Base-by-base conservation (phyloP, 2,329 filamentous ascomycete species). In the Talaromyces albobiverticillius region DNA sequence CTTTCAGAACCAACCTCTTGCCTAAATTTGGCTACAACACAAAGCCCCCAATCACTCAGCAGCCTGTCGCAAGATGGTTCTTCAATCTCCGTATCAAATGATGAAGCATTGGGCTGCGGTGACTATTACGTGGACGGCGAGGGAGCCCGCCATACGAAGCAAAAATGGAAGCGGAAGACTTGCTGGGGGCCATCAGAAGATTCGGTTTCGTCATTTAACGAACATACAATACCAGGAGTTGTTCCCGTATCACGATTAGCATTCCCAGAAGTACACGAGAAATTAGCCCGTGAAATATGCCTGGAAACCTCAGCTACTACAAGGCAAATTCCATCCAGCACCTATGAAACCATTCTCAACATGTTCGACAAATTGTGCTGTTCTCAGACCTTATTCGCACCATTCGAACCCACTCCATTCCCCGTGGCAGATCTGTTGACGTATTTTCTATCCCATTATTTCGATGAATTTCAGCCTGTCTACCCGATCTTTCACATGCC, bases 401-500 rank as follows among this genome's bases (percentile, higher is more conserved):
- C 59, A n/a, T 73, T 71, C 43, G 65, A 69, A 26, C 61, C 65
- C 0, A 58, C 61, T 3, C 53, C 48, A 26, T 72, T 74, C 20
- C 71, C 68, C 2, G 53, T 50, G 8, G 52, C 55, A 14, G 55
- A 63, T 18, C 43, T 58, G 9, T 54, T 73, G 49, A 67, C 62
- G 20, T 53, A 49, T 18, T 73, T 71, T 40, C 57, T 76, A 42
- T 42, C 54, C n/a, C 61, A 64, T 20, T 77, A 71, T 58, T 69
- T 73, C 22, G 62, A 67, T 36, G 65, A 67, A 41, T 76, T 75
- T 29, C 70, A 75, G 40, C 59, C 67, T 2, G 66, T 69, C 46
- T 71, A 75, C 46, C 74, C 74, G 6, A 67, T 76, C 25, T 56
- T 75, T 31, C 74, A 76, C 57, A 57, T 61, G 41, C 56, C 69